Evolutionary conservation across 768 basidiomycete species (phyloP), one percentile per base, ranked within the genome.

Genomic region (Tulasnella sp.): DNA sequence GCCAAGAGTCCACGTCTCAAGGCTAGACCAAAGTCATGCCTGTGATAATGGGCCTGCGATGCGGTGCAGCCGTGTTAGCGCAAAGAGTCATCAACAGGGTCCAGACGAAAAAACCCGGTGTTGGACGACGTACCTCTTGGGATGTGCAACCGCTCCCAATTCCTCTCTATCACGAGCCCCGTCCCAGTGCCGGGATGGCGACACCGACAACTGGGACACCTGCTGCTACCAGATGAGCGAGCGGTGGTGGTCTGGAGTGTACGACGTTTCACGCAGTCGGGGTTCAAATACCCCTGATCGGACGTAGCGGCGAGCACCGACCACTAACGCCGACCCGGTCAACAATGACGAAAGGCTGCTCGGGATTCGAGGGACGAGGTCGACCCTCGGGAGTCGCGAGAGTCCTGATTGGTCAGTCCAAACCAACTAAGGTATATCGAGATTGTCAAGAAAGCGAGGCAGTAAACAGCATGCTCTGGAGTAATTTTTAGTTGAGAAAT

Each of bases 101-200:
- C 51, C 51, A 23, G 51, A 51, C 20, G 51, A n/a, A 51, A 51
- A 51, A 51, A n/a, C 51, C 23, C 3, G 51, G 4, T 18, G 51
- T 51, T 51, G 61, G 61, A 35, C 61, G 61, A 67, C 61, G 23
- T 67, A 26, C 61, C 44, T 18, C 61, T 67, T 67, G 61, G 61
- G 29, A 26, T 67, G 23, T 51, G 51, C 29, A 16, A 67, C 61
- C 23, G 10, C 32, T 35, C 29, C 29, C 32, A 9, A 35, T 20
- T 61, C 61, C 29, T 26, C 61, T 67, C 1, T 13, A 5, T 35
- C 51, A 10, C 29, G 32, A 29, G 61, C 32, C 61, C n/a, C 61
- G 6, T 10, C 29, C 61, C 61, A 67, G 61, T 35, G 61, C 13
- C 61, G 32, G 61, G 61, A 67, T 26, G 61, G 61, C 61, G 26